phyloP scores from a whole-genome alignment of 257 asterid species.

The Solanum pimpinellifolium region DNA sequence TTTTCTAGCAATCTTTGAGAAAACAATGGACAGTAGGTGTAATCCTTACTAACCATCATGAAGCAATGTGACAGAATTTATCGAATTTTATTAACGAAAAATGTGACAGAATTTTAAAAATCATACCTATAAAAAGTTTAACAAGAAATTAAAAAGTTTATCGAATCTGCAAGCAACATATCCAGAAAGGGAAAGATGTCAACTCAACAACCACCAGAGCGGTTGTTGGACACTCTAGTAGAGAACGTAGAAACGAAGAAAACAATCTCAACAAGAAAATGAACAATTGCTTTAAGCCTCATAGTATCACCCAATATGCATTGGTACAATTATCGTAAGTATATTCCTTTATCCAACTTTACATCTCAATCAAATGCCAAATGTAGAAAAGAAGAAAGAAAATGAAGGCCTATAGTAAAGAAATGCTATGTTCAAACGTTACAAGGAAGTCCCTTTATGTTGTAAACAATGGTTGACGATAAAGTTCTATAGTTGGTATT shows the following conservation, averaged over 20 bases:
- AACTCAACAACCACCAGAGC: not conserved
- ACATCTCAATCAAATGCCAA: conserved; percentile 28
- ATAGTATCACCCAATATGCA: conserved; percentile 9
- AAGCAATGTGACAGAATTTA: too few relatives aligned
- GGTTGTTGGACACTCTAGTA: not conserved
- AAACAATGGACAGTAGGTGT: not conserved
- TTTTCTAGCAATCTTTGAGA: not conserved
- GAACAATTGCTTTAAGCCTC: not conserved
- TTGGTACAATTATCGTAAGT: conserved; percentile 13
- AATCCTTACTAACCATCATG: not conserved
- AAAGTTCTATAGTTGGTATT: conserved; percentile 18
- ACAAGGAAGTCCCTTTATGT: conserved; percentile 17
- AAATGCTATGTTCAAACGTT: conserved; percentile 33
- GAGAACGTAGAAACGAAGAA: not conserved
- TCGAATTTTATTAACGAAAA: too few relatives aligned
- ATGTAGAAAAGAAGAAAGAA: conserved; percentile 10
- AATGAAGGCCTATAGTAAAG: conserved; percentile 16
- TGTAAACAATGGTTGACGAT: conserved; percentile 12
- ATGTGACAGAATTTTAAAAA: not conserved
- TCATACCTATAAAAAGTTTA: not conserved
- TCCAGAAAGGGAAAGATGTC: not conserved
- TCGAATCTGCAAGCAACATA: not conserved
- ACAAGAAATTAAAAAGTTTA: not conserved
- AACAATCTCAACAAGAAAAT: not conserved
- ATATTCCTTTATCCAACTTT: conserved; percentile 28